A percentile compares a stretch with the other conserved stretches of the same genome.
phyloP scores from a whole-genome alignment of 2,329 filamentous ascomycete genomes.

The Trichoderma sp. region DNA sequence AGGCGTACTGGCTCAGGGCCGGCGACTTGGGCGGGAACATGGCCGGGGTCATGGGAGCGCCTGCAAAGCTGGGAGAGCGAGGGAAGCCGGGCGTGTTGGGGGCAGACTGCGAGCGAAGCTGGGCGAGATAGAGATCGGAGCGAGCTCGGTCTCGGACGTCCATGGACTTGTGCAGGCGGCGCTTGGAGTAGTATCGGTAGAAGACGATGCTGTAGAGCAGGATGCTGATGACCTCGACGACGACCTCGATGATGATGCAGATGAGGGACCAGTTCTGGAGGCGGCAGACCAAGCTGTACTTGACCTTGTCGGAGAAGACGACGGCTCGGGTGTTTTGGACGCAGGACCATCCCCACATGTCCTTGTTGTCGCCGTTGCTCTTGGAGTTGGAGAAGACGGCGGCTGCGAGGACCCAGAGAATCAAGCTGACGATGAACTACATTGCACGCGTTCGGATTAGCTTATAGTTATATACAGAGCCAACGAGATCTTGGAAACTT shows the following conservation, averaged over 20 bases:
- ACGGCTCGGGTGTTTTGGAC: slow-evolving; percentile 80
- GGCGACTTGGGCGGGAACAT: slow-evolving; percentile 44
- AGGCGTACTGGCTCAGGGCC: slow-evolving; percentile 51
- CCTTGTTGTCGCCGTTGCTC: slow-evolving; percentile 71
- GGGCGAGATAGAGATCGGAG: slow-evolving; percentile 90
- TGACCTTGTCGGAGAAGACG: slow-evolving; percentile 77
- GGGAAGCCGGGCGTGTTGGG: slow-evolving; percentile 93
- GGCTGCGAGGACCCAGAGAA: slow-evolving; percentile 90
- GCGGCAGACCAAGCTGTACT: slow-evolving; percentile 90
- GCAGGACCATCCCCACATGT: slow-evolving; percentile 99
- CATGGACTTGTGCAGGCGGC: slow-evolving; percentile 95
- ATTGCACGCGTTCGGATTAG: slow-evolving; percentile 2
- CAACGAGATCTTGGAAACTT: slow-evolving; percentile 29
- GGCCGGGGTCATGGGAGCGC: slow-evolving; percentile 65
- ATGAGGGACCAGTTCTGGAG: slow-evolving; percentile 93
- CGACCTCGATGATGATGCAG: slow-evolving; percentile 95
- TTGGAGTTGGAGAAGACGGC: slow-evolving; percentile 80
- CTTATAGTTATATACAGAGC: neutral
- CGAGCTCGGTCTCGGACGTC: slow-evolving; percentile 91
- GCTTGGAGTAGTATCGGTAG: slow-evolving; percentile 97
- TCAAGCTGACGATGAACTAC: slow-evolving; percentile 81
- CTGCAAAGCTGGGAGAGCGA: slow-evolving; percentile 51
- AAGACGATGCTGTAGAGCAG: slow-evolving; percentile 92
- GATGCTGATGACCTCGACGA: slow-evolving; percentile 90
- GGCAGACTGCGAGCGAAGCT: slow-evolving; percentile 81